These are phyloP conservation scores for Teratosphaeriaceae sp. DNA, from an alignment of 2,329 filamentous ascomycete genomes.

Conservation along the genomic window DNA sequence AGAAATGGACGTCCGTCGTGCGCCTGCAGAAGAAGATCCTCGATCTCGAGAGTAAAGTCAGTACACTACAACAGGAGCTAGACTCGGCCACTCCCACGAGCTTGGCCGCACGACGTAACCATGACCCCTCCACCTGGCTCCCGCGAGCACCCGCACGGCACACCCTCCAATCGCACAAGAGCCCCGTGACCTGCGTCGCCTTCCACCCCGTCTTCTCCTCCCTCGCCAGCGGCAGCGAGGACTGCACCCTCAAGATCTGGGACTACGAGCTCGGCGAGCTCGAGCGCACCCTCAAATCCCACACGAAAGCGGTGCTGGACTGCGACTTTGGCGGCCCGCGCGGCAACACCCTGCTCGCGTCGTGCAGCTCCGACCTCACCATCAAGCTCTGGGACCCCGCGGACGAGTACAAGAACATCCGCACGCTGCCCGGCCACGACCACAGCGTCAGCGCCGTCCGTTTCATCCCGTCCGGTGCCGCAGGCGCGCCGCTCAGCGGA, in stretches of 20 bases:
- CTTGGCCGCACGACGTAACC: slow-evolving; percentile 64
- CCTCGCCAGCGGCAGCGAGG: slow-evolving; percentile 83
- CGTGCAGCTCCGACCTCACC: slow-evolving; percentile 80
- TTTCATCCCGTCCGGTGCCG: slow-evolving; percentile 78
- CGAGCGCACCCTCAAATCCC: slow-evolving; percentile 83
- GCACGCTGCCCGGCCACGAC: slow-evolving; percentile 84
- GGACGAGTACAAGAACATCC: slow-evolving; percentile 91
- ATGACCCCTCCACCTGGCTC: slow-evolving; percentile 81
- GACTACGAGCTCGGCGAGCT: slow-evolving; percentile 92
- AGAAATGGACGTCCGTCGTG: slow-evolving; percentile 97
- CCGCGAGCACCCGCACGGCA: slow-evolving; percentile 77
- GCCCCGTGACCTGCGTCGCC: slow-evolving; percentile 76
- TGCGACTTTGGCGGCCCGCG: slow-evolving; percentile 85
- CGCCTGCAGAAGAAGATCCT: slow-evolving; percentile 97
- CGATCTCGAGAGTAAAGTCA: slow-evolving; percentile 75
- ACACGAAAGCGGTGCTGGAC: slow-evolving; percentile 81
- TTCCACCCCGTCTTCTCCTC: slow-evolving; percentile 92
- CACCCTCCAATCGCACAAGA: slow-evolving; percentile 73
- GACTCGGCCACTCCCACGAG: slow-evolving; percentile 76
- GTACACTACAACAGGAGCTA: slow-evolving; percentile 70
- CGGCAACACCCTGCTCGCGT: slow-evolving; percentile 71
- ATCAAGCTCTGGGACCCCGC: slow-evolving; percentile 94
- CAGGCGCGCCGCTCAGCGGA: slow-evolving; percentile 68
- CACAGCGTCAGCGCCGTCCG: slow-evolving; percentile 85
- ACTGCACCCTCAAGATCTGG: slow-evolving; percentile 94